Base-by-base conservation (phyloP, 1,284 basidiomycete species). In the Cryptococcus wingfieldii region DNA sequence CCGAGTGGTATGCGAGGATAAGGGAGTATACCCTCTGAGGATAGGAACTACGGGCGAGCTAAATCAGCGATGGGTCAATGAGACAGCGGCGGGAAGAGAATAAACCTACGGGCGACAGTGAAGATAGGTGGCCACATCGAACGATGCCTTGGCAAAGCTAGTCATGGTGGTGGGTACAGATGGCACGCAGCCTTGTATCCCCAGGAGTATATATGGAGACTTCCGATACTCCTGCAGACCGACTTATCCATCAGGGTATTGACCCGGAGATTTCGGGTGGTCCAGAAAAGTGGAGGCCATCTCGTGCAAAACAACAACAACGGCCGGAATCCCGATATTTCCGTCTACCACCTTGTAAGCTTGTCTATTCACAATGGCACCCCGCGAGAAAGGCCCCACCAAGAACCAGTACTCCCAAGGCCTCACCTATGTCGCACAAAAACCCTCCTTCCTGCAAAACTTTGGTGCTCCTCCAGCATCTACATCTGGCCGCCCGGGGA, bases 401-500 rank as follows among this genome's bases (percentile, higher is more conserved):
- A 61, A 57, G 41, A 53, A 67, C 34, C 65, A 70, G 56, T 53
- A 61, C 54, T 63, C 63, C 12, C 50, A 59, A 10, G 67, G 67
- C 5, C 64, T 75, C 39, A 60, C 64, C 16, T 76, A 76, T 54
- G 63, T 71, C 46, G 65, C 71, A 12, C 58, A 67, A 16, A 72
- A 64, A 50, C 74, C 74, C 7, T 39, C 64, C 12, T 76, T 76
- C 55, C 63, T 76, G 10, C 51, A 61, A 39, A 73, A 70, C 58
- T 76, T 74, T 52, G 74, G 74, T 34, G 19, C 59, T 10, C 54
- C 58, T 5, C 51, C 56, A 16, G 55, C 65, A 8, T 56, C 65
- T 10, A 18, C 54, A n/a, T 19, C 57, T 42, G 41, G 41, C 19
- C 16, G 41, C 8, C 37, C 38, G n/a, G 60, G 50, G 38, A 47